A percentile compares a stretch with the other conserved stretches of the same genome.
Conservation (phyloP, 345 rosid species). For the Bruguiera gymnorhiza region DNA sequence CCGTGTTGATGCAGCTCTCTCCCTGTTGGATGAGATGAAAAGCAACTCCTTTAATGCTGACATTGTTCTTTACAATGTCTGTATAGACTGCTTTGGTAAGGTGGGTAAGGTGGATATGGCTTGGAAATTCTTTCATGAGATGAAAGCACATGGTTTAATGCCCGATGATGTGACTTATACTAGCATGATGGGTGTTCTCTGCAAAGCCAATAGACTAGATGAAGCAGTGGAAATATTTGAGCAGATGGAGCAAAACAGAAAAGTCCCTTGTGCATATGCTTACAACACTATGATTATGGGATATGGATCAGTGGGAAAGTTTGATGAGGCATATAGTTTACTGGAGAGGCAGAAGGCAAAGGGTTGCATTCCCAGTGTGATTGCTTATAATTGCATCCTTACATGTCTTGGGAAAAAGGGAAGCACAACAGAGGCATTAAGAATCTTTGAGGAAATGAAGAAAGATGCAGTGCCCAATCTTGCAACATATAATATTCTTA, state of each 20-base stretch:
- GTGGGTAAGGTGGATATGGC: conserved; percentile 91
- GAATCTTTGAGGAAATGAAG: conserved; percentile 76
- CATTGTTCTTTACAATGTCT: conserved; percentile 86
- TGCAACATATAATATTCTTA: conserved; percentile 68
- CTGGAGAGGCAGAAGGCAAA: conserved; percentile 81
- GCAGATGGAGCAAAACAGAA: conserved; percentile 58
- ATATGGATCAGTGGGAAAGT: conserved; percentile 80
- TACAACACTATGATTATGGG: conserved; percentile 98
- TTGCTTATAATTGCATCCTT: conserved; percentile 86
- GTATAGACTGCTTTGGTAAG: conserved; percentile 94
- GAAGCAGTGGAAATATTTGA: conserved; percentile 89
- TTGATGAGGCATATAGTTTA: conserved; percentile 70
- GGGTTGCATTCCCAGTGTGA: conserved; percentile 83
- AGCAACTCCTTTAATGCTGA: conserved; percentile 73
- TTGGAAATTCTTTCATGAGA: conserved; percentile 96
- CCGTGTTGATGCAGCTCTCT: conserved; percentile 73
- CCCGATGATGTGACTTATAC: conserved; percentile 95
- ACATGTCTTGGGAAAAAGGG: conserved; percentile 82
- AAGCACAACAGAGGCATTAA: conserved; percentile 60
- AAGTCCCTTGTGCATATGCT: conserved; percentile 86
- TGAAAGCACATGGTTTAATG: conserved; percentile 55
- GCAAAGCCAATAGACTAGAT: conserved; percentile 69
- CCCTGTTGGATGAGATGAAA: conserved; percentile 88
- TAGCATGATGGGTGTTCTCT: conserved; percentile 85
- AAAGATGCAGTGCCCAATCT: conserved; percentile 77